These are phyloP conservation scores for Hygrophorus pudorinus DNA, from an alignment of 768 basidiomycete genomes.

Conservation along the genomic window DNA sequence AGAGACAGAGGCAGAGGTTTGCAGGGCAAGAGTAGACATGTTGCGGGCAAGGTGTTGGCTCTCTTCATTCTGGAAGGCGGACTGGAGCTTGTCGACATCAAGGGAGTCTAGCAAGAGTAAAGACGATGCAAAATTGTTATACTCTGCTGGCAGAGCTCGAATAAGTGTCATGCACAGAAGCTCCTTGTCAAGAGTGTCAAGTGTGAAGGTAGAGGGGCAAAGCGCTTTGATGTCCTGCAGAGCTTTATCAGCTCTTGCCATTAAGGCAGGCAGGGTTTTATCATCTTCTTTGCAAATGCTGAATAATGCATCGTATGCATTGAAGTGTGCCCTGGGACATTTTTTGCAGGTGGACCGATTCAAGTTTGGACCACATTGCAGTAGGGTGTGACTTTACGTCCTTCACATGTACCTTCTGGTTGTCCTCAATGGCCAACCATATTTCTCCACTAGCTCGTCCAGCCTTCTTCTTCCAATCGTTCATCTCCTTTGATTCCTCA, in stretches of 20 bases:
- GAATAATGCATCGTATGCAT: no score
- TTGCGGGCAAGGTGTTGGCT: not conserved
- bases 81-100: not conserved
- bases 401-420: slow-evolving; percentile 13
- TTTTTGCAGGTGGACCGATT: slow-evolving; percentile 13
- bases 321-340: slow-evolving; percentile 15
- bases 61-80: not conserved
- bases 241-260: no score
- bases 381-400: slow-evolving; percentile 14
- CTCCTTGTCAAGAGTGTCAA: slow-evolving; percentile 1
- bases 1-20: no score
- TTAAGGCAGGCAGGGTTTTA: no score
- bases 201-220: slow-evolving; percentile 1
- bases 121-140: slow-evolving; percentile 7
- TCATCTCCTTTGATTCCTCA: not conserved
- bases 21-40: no score
- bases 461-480: no score
- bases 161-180: no score
- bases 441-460: slow-evolving; percentile 9
- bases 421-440: slow-evolving; percentile 11
- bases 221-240: not conserved
- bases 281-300: no score
- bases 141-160: no score
- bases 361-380: slow-evolving; percentile 13
- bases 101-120: slow-evolving; percentile 8